Evolutionary conservation across 2,329 filamentous ascomycete genomes (phyloP), one percentile per base, ranked within the genome.

Genomic region (Fusarium humuli): DNA sequence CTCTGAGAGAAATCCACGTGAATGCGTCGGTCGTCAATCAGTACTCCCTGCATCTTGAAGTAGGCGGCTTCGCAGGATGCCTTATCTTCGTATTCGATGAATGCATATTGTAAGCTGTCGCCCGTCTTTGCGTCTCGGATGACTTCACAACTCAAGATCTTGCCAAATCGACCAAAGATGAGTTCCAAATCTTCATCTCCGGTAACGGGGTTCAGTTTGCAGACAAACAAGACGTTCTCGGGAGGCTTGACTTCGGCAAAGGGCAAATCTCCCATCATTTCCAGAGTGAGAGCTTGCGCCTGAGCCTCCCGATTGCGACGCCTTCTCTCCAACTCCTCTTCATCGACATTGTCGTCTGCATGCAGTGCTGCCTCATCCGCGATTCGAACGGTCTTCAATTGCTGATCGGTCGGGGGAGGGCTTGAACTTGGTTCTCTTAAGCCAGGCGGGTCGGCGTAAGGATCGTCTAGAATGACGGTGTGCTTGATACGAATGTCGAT

Each of bases 1-100:
- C 94, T 97, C 82, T 99, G 96, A 13, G 94, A 98, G 81, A 99
- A 99, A 81, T 99, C 96, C 59, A 99, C 96, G 77, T 99, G 96
- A 69, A 99, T 99, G 44, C 96, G 91, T 71, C 97, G 93, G 75
- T 99, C 96, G 76, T 99, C 96, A 71, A 99, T 98, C 58, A 99
- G 83, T 3, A 98, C 95, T 4, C 92, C 94, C 79, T 99, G 94
- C 96, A 99, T 99, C 82, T 99, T 99, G 83, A 97, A 96, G 77
- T 98, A 99, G 5, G 96, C 96, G 55, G 93, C 90, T 81, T 99
- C 96, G 79, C 96, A 98, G 56, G 95, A 92, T 72, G 91, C 89
- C 81, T 98, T 96, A 58, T 97, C 92, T 62, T 95, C 93, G 75
- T 95, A 99, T 79, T 99, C 96, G 76, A 99, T 97, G 74, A 99